Evolutionary conservation across 345 rosid genomes (phyloP).

Genomic region (Gossypium sturtianum): DNA sequence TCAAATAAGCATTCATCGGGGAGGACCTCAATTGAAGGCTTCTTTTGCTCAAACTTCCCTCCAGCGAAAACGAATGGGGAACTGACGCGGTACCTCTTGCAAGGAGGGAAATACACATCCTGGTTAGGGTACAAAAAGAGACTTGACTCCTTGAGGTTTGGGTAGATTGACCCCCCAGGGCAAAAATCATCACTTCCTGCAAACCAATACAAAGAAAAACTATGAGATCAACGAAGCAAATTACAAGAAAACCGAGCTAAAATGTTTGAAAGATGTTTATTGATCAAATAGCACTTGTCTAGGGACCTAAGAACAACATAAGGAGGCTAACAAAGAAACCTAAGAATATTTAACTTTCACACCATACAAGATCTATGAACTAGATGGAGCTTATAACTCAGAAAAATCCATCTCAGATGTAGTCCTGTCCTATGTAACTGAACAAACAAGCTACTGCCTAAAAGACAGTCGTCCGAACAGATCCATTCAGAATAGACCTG

Average conservation of each 20-base stretch:
- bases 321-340: background rate
- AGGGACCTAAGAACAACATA: background rate
- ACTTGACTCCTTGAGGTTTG: constrained; percentile 67
- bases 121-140: constrained; percentile 58
- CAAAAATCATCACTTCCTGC: constrained; percentile 70
- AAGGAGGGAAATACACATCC: constrained; percentile 61
- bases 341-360: background rate
- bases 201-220: background rate
- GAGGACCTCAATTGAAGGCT: constrained; percentile 61
- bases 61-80: constrained; percentile 58
- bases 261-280: background rate
- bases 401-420: background rate
- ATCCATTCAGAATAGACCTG: background rate
- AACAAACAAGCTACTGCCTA: background rate
- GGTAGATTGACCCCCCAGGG: constrained; percentile 56
- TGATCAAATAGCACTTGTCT: background rate
- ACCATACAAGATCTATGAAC: background rate
- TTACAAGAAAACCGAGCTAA: background rate
- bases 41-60: constrained; percentile 47
- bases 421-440: background rate
- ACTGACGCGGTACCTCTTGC: constrained; percentile 68
- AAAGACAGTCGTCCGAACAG: background rate
- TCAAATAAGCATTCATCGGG: constrained; percentile 96
- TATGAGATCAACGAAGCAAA: background rate
- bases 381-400: background rate